These are phyloP conservation scores for Fusarium guadeloupense DNA, from an alignment of 2,329 filamentous ascomycete genomes.

Conservation along the genomic window DNA sequence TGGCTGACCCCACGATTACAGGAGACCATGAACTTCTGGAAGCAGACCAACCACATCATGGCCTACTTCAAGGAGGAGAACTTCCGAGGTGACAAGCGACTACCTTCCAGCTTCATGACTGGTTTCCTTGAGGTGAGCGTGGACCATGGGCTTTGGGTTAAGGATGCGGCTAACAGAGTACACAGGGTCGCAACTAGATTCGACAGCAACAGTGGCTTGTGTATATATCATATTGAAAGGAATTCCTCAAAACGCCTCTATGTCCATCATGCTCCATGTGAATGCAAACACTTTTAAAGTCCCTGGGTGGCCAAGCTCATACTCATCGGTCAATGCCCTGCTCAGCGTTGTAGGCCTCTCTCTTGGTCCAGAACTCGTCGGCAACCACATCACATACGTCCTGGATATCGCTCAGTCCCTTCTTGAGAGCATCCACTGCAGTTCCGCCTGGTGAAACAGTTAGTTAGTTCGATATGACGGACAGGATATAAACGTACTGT, in stretches of 20 bases:
- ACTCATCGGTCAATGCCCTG: slow-evolving; percentile 47
- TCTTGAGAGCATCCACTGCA: slow-evolving; percentile 86
- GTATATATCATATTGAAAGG: slow-evolving; percentile 50
- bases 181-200: slow-evolving; percentile 65
- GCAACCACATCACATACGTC: slow-evolving; percentile 92
- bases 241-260: slow-evolving; percentile 47
- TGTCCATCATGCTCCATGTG: slow-evolving; percentile 41
- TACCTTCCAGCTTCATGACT: slow-evolving; percentile 91
- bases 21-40: slow-evolving; percentile 99
- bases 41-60: slow-evolving; percentile 94
- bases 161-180: slow-evolving; percentile 30
- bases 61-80: slow-evolving; percentile 93
- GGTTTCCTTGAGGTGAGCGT: slow-evolving; percentile 89
- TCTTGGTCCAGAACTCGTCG: slow-evolving; percentile 81
- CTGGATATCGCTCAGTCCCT: slow-evolving; percentile 87
- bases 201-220: slow-evolving; percentile 42
- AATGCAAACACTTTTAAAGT: slow-evolving; percentile 27
- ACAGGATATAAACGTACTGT: slow-evolving; percentile 68
- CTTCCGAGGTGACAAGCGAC: slow-evolving; percentile 76
- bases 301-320: background rate
- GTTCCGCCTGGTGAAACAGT: slow-evolving; percentile 69
- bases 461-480: background rate
- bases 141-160: background rate
- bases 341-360: slow-evolving; percentile 49
- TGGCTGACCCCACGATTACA: slow-evolving; percentile 51